A percentile compares a stretch with the other conserved stretches of the same genome.
Evolutionary conservation across 129 eudicot genomes (phyloP).

Genomic region (Escallonia herrerae): DNA sequence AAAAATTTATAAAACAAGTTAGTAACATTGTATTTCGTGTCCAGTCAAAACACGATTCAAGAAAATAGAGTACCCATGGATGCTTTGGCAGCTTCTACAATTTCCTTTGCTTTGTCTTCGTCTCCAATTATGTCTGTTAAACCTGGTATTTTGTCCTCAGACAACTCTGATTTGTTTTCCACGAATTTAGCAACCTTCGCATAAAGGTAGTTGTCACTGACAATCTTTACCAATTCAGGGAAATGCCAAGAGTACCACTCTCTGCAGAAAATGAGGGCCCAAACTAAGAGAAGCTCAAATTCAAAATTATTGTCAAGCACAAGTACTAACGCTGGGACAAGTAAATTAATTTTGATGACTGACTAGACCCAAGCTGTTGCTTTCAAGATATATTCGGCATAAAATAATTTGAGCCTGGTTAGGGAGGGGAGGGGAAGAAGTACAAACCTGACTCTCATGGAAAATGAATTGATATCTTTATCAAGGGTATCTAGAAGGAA

Average conservation of each 20-base stretch:
- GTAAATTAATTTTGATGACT: not conserved
- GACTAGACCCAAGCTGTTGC: not conserved
- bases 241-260: constrained; percentile 99
- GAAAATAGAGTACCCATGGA: constrained; percentile 66
- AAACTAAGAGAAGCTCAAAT: not conserved
- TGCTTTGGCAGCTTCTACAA: constrained; percentile 91
- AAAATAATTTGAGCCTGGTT: not conserved
- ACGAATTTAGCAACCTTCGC: constrained; percentile 73
- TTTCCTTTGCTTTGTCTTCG: constrained; percentile 97
- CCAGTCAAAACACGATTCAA: not conserved
- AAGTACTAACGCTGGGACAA: not conserved
- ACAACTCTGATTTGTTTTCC: constrained; percentile 67
- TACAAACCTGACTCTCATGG: constrained; percentile 91
- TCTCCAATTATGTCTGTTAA: constrained; percentile 74
- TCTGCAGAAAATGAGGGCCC: constrained; percentile 26
- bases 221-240: constrained; percentile 90
- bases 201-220: constrained; percentile 87
- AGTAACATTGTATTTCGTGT: not conserved
- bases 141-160: constrained; percentile 62
- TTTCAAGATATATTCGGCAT: not conserved
- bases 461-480: constrained; percentile 76
- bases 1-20: constrained; percentile 5
- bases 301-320: not conserved
- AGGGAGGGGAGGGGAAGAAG: not conserved
- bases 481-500: constrained; percentile 88